These are phyloP conservation scores for Solanum stenotomum DNA, from an alignment of 257 asterid genomes.

Conservation along the genomic window DNA sequence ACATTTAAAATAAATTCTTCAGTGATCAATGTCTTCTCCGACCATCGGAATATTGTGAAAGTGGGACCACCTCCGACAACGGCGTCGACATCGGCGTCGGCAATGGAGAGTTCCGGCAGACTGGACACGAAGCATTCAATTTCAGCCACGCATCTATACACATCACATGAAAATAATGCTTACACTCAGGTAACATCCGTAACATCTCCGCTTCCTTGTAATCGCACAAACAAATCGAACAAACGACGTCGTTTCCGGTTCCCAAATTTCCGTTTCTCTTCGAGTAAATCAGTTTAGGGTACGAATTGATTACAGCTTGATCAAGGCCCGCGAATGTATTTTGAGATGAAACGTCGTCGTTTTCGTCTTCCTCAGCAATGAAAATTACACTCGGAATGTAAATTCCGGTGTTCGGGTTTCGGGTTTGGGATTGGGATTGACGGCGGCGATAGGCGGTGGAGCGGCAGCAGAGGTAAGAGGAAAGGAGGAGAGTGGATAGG, in stretches of 20 bases:
- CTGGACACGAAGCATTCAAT: conserved; percentile 75
- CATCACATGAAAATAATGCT: conserved; percentile 68
- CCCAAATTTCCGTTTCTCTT: conserved; percentile 17
- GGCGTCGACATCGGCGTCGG: conserved; percentile 89
- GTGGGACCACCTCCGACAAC: conserved; percentile 68
- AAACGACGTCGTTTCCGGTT: conserved; percentile 39
- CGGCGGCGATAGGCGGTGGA: conserved; percentile 29
- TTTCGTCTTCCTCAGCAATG: conserved; percentile 63
- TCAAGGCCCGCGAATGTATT: conserved; percentile 58
- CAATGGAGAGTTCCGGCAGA: conserved; percentile 78
- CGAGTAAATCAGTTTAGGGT: conserved; percentile 59
- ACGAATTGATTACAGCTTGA: conserved; percentile 61
- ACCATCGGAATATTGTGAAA: conserved; percentile 58
- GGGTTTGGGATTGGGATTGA: neutral
- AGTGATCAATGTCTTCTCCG: conserved; percentile 37
- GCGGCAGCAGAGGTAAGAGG: conserved; percentile 74
- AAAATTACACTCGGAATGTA: conserved; percentile 65
- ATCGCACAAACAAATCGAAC: conserved; percentile 73
- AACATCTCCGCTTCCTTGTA: conserved; percentile 74
- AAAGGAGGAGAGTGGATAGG: conserved; percentile 55
- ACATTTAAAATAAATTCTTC: too few species aligned
- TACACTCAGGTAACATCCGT: conserved; percentile 83
- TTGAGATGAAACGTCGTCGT: conserved; percentile 16
- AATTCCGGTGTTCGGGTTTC: conserved; percentile 17
- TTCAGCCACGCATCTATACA: conserved; percentile 91